Percentiles rank a stretch among this genome's conserved stretches.
Evolutionary conservation across 169 alveolate species (phyloP).

Genomic region (Cyclospora cayetanensis): DNA sequence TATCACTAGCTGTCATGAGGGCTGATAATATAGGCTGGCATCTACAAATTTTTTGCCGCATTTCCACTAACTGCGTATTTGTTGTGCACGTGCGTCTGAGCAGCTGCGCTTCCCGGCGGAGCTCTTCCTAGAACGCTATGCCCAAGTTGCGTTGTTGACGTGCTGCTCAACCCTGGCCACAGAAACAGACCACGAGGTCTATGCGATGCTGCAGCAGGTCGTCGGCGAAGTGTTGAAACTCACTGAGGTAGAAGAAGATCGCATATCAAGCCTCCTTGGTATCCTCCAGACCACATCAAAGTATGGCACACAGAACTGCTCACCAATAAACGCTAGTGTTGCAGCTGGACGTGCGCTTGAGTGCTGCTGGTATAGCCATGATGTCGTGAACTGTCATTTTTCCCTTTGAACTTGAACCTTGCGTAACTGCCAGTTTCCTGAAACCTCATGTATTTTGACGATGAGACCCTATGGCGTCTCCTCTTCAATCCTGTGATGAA

Average conservation of each 20-base stretch:
- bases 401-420: background rate
- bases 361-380: background rate
- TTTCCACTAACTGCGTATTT: background rate
- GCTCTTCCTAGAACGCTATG: constrained; percentile 60
- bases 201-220: constrained; percentile 63
- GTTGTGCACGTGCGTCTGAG: background rate
- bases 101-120: constrained; percentile 67
- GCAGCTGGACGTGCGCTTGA: too few relatives aligned
- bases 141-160: constrained; percentile 54
- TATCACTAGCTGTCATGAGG: background rate
- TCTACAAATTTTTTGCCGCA: background rate
- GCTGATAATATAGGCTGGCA: background rate
- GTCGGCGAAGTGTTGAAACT: constrained; percentile 24
- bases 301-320: constrained; percentile 36
- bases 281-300: constrained; percentile 17
- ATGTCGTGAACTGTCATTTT: background rate
- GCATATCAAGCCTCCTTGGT: background rate
- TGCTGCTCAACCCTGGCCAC: constrained; percentile 62
- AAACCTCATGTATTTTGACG: background rate
- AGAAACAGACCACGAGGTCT: constrained; percentile 52
- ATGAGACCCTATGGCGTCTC: background rate
- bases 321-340: too few relatives aligned
- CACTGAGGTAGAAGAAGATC: constrained; percentile 54
- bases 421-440: background rate
- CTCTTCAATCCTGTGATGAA: background rate